Percentiles rank a stretch among this genome's conserved stretches.
phyloP scores from a whole-genome alignment of 176 grass and related monocot genomes.

The Miscanthus lutarioriparius region DNA sequence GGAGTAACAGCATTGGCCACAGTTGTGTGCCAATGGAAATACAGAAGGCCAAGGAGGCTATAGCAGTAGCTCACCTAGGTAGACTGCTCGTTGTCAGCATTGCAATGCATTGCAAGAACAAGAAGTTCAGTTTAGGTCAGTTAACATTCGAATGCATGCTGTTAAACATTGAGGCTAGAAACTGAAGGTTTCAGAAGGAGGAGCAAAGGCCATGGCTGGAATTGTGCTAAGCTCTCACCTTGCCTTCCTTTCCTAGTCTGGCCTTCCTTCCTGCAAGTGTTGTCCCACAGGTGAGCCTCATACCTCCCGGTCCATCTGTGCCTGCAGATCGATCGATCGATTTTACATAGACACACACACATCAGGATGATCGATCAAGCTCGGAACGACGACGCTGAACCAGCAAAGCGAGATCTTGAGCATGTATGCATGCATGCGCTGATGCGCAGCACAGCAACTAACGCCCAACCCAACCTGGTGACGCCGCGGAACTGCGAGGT shows the following conservation, averaged over 20 bases:
- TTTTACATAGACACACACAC: background rate
- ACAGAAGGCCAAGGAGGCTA: background rate
- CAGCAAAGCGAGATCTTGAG: background rate
- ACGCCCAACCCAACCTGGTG: slow-evolving; percentile 52
- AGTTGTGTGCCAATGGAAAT: slow-evolving; percentile 2
- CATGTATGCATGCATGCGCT: background rate
- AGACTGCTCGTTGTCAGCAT: slow-evolving; percentile 54
- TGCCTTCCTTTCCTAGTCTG: slow-evolving; percentile 95
- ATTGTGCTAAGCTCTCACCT: slow-evolving; percentile 46
- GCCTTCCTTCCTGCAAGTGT: slow-evolving; percentile 90
- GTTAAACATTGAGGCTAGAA: background rate
- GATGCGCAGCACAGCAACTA: background rate
- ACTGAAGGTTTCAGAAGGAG: too few relatives aligned
- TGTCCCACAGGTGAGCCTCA: slow-evolving; percentile 95
- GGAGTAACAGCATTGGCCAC: slow-evolving; percentile 22
- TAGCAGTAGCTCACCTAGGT: slow-evolving; percentile 65
- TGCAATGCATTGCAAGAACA: background rate
- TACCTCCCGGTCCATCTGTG: slow-evolving; percentile 94
- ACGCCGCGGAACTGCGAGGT: slow-evolving; percentile 92
- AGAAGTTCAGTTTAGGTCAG: slow-evolving; percentile 10
- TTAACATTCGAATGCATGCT: slow-evolving; percentile 1
- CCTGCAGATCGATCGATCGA: slow-evolving; percentile 33
- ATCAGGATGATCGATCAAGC: background rate
- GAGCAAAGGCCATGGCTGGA: background rate
- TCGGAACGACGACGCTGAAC: background rate